Conservation (phyloP, 2,329 filamentous ascomycete genomes). For the Penicillium glabrum region DNA sequence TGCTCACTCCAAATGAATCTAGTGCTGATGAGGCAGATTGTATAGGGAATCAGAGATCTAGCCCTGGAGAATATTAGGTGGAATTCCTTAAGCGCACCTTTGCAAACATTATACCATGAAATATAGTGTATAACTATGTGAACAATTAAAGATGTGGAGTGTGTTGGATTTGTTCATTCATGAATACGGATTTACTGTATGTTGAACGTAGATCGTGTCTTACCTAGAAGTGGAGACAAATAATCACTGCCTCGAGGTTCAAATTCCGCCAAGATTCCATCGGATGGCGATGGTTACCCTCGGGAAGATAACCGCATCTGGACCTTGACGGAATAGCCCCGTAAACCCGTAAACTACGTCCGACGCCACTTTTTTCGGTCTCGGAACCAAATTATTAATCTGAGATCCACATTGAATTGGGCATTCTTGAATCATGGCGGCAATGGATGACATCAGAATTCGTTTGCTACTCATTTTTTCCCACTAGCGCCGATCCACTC, state of each 20-base stretch:
- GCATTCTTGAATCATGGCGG: background rate
- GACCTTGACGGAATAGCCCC: background rate
- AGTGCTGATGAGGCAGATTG: no score
- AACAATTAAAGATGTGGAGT: no score
- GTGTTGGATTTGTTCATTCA: no score
- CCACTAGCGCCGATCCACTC: background rate
- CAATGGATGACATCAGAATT: background rate
- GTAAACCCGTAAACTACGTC: background rate
- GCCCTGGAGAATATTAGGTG: no score
- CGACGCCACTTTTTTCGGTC: conserved; percentile 1
- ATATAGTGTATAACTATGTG: no score
- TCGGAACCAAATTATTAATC: background rate
- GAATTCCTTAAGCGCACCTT: no score
- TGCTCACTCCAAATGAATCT: no score
- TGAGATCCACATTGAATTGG: background rate
- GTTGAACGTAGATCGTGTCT: no score
- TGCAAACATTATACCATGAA: no score
- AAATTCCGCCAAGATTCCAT: background rate
- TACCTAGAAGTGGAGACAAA: no score
- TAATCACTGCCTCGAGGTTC: background rate
- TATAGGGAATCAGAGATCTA: no score
- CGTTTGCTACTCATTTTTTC: background rate
- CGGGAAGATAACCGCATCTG: background rate
- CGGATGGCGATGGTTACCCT: background rate
- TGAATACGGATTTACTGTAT: no score